Conservation (phyloP, 225 moss, liverwort and hornwort genomes). For the Takakia lepidozioides region DNA sequence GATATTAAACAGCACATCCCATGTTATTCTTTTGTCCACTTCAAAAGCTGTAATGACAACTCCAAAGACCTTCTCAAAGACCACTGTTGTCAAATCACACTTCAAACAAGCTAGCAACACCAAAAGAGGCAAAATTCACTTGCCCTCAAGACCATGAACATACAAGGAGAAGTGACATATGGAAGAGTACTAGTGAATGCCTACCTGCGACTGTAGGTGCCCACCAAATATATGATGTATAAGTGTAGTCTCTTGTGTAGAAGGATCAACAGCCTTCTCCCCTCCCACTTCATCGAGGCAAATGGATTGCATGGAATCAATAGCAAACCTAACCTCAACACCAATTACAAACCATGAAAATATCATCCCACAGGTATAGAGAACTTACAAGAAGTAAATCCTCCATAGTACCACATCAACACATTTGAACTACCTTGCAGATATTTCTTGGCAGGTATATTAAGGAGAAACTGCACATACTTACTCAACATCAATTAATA, state of each 20-base stretch:
- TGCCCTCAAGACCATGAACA: neutral
- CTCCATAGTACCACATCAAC: too few relatives aligned
- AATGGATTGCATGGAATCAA: conserved; percentile 90
- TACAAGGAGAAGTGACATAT: neutral
- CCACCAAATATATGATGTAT: conserved; percentile 91
- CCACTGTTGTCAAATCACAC: too few relatives aligned
- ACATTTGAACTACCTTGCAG: too few relatives aligned
- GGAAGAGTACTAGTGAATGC: neutral
- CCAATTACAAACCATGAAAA: neutral
- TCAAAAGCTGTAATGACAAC: too few relatives aligned
- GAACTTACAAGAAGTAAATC: neutral
- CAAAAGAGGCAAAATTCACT: too few relatives aligned
- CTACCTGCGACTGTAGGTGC: conserved; percentile 84
- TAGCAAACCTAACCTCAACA: conserved; percentile 51
- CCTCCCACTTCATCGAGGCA: conserved; percentile 86
- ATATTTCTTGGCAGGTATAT: neutral
- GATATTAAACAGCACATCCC: conserved; percentile 18
- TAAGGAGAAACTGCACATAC: neutral
- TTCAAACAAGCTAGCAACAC: too few relatives aligned
- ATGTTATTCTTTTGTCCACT: conserved; percentile 12
- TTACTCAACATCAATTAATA: neutral
- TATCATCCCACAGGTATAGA: neutral
- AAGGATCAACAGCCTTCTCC: conserved; percentile 59
- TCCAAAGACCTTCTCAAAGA: too few relatives aligned
- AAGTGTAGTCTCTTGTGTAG: conserved; percentile 76